Evolutionary conservation across 202 grass and related monocot species (phyloP).

Genomic region (Bolboschoenoplectus hybrid): DNA sequence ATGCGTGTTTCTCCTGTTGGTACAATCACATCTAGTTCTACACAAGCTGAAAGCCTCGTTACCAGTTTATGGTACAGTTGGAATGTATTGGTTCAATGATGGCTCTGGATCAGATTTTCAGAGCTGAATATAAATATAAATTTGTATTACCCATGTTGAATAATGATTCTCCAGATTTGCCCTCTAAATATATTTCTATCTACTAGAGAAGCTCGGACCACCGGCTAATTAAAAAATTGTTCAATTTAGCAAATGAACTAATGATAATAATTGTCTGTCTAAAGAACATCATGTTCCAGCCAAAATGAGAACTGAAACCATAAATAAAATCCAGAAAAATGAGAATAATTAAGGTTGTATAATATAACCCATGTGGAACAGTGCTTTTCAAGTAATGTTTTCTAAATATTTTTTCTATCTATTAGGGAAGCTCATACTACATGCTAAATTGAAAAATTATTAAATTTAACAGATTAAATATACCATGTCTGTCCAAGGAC

Average conservation of each 20-base stretch:
- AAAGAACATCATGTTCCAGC: neutral
- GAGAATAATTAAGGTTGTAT: neutral
- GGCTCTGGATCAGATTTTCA: neutral
- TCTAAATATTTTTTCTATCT: neutral
- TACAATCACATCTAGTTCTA: constrained; percentile 24
- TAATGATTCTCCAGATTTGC: constrained; percentile 10
- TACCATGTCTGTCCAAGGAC: neutral
- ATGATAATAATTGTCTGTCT: neutral
- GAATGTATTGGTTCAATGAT: neutral
- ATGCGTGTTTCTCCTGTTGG: constrained; percentile 20
- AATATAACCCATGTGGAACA: neutral
- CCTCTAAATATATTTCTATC: constrained; percentile 12
- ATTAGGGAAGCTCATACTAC: neutral
- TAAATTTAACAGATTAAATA: neutral
- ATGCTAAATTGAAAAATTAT: neutral
- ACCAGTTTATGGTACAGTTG: neutral
- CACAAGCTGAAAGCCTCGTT: constrained; percentile 44
- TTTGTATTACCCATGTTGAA: neutral
- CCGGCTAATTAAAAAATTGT: neutral
- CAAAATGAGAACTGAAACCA: neutral
- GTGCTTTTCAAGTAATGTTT: neutral
- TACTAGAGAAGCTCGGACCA: constrained; percentile 23
- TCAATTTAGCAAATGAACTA: neutral
- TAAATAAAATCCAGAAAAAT: neutral
- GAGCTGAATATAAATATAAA: neutral